phyloP scores from a whole-genome alignment of 495 filamentous ascomycete genomes.

The Penicillium lividum region DNA sequence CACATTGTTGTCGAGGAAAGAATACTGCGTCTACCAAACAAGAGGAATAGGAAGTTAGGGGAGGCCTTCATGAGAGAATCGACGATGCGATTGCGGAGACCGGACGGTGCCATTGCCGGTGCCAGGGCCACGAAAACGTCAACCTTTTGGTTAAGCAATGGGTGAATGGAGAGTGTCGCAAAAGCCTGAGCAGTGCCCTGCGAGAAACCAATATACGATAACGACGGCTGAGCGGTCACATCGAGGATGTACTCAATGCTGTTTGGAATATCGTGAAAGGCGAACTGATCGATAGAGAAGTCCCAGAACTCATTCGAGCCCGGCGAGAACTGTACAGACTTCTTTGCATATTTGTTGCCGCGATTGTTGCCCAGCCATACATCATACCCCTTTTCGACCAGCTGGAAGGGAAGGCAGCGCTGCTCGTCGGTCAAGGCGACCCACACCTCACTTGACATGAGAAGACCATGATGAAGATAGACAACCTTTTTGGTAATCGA shows the following conservation, averaged over 20 bases:
- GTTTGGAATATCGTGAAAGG: slow-evolving; percentile 95
- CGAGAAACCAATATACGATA: slow-evolving; percentile 95
- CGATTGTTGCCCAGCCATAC: slow-evolving; percentile 98
- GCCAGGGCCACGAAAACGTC: slow-evolving; percentile 98
- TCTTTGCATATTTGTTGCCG: slow-evolving; percentile 98
- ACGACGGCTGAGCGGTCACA: slow-evolving; percentile 76
- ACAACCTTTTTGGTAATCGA: slow-evolving; percentile 81
- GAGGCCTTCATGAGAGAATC: slow-evolving; percentile 93
- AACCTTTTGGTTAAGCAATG: slow-evolving; percentile 86
- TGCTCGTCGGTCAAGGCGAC: slow-evolving; percentile 86
- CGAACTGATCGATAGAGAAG: slow-evolving; percentile 97
- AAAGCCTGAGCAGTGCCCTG: slow-evolving; percentile 98
- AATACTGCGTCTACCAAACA: slow-evolving; percentile 93
- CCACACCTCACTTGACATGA: slow-evolving; percentile 99
- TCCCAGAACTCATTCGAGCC: slow-evolving; percentile 84
- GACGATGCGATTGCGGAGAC: slow-evolving; percentile 84
- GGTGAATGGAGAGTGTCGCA: slow-evolving; percentile 91
- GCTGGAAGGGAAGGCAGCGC: slow-evolving; percentile 80
- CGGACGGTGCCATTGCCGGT: slow-evolving; percentile 92
- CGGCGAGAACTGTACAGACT: slow-evolving; percentile 73
- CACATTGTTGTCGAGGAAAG: slow-evolving; percentile 94
- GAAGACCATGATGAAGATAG: slow-evolving; percentile 91
- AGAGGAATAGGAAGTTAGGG: slow-evolving; percentile 86
- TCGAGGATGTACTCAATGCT: slow-evolving; percentile 88
- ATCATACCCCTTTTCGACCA: slow-evolving; percentile 93